These are phyloP conservation scores for Botryosphaeria agaves DNA, from an alignment of 2,329 filamentous ascomycete genomes.

Conservation along the genomic window DNA sequence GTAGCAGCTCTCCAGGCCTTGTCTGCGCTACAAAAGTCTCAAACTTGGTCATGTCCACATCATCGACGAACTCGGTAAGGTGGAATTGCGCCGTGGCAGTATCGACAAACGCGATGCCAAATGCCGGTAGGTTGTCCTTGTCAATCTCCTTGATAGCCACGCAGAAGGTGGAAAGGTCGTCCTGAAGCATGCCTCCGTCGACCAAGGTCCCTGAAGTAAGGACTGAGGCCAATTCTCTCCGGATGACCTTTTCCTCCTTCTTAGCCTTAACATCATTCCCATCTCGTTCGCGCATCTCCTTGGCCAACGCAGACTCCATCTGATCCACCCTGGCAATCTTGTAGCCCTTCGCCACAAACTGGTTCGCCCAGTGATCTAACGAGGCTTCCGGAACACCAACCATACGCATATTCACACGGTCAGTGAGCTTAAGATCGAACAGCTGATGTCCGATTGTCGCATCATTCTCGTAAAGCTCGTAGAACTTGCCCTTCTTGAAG, in stretches of 20 bases:
- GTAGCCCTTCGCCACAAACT: slow-evolving; percentile 95
- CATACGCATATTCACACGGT: slow-evolving; percentile 99
- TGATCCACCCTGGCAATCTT: slow-evolving; percentile 96
- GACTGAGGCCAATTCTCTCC: slow-evolving; percentile 75
- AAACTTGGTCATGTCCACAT: slow-evolving; percentile 86
- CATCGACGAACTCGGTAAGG: slow-evolving; percentile 80
- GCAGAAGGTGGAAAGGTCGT: slow-evolving; percentile 94
- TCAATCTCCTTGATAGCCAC: slow-evolving; percentile 69
- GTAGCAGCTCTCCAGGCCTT: slow-evolving; percentile 67
- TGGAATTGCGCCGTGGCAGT: slow-evolving; percentile 92
- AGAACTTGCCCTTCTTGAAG: slow-evolving; percentile 99
- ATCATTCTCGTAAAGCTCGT: slow-evolving; percentile 95
- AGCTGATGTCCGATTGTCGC: slow-evolving; percentile 91
- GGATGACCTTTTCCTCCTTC: slow-evolving; percentile 87
- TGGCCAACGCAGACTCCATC: slow-evolving; percentile 85
- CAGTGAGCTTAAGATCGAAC: slow-evolving; percentile 94
- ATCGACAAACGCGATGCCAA: slow-evolving; percentile 88
- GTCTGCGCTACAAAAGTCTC: slow-evolving; percentile 94
- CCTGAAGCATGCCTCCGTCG: slow-evolving; percentile 90
- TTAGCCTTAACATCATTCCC: slow-evolving; percentile 36
- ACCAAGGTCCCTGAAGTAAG: slow-evolving; percentile 86
- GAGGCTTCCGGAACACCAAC: slow-evolving; percentile 93
- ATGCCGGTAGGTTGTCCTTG: slow-evolving; percentile 57
- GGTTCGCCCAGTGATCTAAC: slow-evolving; percentile 92
- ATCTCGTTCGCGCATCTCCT: slow-evolving; percentile 95